Percentiles rank a stretch among this genome's conserved stretches.
phyloP scores from a whole-genome alignment of 352 stramenopile species.

The Blastocystis sp. region DNA sequence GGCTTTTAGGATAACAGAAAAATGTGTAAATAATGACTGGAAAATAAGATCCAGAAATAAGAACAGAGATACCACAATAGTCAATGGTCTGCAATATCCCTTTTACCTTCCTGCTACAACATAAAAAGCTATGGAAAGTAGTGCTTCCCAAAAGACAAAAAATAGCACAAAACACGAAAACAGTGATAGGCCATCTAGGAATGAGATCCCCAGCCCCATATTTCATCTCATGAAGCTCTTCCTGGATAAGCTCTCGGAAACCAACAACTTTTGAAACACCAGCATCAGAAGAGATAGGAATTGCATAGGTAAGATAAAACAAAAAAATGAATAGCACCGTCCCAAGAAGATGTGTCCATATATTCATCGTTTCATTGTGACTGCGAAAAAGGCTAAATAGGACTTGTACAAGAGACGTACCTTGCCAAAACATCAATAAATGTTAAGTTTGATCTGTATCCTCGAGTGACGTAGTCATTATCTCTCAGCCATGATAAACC shows the following conservation, averaged over 20 bases:
- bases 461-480: conserved; percentile 59
- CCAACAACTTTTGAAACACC: not conserved
- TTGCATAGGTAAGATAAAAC: conserved; percentile 11
- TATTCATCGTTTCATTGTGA: conserved; percentile 60
- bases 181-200: conserved; percentile 48
- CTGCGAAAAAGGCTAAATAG: conserved; percentile 19
- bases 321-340: conserved; percentile 36
- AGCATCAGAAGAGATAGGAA: not conserved
- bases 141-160: conserved; percentile 15
- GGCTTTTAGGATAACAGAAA: not conserved
- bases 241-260: not conserved
- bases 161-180: conserved; percentile 56
- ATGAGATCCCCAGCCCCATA: not conserved
- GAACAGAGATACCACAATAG: conserved; percentile 55
- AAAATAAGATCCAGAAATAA: conserved; percentile 58
- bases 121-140: conserved; percentile 45
- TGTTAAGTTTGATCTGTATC: conserved; percentile 3
- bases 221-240: not conserved
- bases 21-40: conserved; percentile 57
- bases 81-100: conserved; percentile 42
- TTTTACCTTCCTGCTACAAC: not conserved
- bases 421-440: conserved; percentile 19
- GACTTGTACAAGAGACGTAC: not conserved
- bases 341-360: conserved; percentile 46
- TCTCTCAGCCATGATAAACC: conserved; percentile 30